Percentiles rank a stretch among this genome's conserved stretches.
Evolutionary conservation across 306 rosid species (phyloP).

Genomic region (Acacia melanoxylon): DNA sequence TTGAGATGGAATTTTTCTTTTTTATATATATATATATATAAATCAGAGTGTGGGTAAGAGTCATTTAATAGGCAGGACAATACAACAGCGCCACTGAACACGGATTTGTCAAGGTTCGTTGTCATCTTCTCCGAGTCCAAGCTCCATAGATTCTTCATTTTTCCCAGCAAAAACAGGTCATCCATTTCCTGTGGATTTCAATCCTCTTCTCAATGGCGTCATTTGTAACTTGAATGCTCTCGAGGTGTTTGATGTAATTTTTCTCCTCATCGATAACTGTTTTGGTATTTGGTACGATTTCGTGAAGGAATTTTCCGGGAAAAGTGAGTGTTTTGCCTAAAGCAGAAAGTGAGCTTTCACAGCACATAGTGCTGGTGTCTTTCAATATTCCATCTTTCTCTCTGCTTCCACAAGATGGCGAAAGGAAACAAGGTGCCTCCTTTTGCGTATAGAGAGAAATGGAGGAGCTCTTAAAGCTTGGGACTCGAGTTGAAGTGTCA

Average conservation of each 20-base stretch:
- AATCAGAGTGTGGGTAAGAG: background rate
- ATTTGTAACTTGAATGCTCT: conserved; percentile 15
- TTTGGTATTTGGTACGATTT: background rate
- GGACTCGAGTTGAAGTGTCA: conserved; percentile 21
- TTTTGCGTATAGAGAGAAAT: background rate
- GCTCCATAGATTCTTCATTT: conserved; percentile 40
- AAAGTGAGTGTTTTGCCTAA: conserved; percentile 17
- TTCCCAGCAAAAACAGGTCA: background rate
- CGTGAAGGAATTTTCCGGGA: background rate
- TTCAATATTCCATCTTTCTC: background rate
- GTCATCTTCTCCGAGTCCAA: conserved; percentile 20
- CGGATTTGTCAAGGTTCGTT: conserved; percentile 31
- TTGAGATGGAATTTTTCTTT: background rate
- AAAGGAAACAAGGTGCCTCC: background rate
- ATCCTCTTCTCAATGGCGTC: conserved; percentile 15
- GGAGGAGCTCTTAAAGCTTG: conserved; percentile 1
- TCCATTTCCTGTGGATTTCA: conserved; percentile 27
- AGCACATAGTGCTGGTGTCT: conserved; percentile 3
- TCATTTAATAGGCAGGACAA: conserved; percentile 25
- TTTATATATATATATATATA: background rate
- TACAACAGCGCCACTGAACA: conserved; percentile 31
- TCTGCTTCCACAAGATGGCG: conserved; percentile 23
- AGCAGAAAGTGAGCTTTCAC: conserved; percentile 26
- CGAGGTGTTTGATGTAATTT: background rate
- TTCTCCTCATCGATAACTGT: background rate